Evolutionary conservation across 2,329 filamentous ascomycete species (phyloP).

Genomic region (Zymoseptoria pseudotritici): DNA sequence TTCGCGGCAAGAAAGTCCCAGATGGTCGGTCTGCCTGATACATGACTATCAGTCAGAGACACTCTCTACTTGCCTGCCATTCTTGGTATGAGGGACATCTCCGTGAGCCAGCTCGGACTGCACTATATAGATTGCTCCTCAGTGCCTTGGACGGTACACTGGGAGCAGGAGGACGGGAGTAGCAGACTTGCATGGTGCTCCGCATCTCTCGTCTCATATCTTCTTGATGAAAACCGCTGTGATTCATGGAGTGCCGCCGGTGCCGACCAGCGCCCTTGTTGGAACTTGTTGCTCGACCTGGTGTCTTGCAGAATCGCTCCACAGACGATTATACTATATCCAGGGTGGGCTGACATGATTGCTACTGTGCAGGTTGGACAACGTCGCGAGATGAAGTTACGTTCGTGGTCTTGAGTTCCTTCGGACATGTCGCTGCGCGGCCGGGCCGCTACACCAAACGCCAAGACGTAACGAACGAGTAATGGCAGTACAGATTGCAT

Average conservation of each 20-base stretch:
- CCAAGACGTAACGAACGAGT: not conserved
- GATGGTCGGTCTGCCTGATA: no score
- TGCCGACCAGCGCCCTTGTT: not conserved
- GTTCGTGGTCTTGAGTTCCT: not conserved
- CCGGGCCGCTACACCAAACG: not conserved
- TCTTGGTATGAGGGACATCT: no score
- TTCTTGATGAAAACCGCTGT: not conserved
- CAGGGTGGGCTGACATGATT: not conserved
- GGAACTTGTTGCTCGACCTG: not conserved
- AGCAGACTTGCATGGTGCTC: not conserved
- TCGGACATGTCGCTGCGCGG: no score
- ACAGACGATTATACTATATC: not conserved
- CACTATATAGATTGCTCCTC: no score
- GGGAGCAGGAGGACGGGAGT: no score
- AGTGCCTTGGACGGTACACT: no score
- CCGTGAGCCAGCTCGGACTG: no score
- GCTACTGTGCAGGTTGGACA: not conserved
- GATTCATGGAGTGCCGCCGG: not conserved
- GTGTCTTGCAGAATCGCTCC: not conserved
- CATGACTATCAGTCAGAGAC: no score
- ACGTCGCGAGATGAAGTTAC: not conserved
- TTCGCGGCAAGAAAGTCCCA: no score
- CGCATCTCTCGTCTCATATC: not conserved
- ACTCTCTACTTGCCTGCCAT: no score
- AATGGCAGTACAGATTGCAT: not conserved